A percentile compares a stretch with the other conserved stretches of the same genome.
Conservation (phyloP, 2,329 filamentous ascomycete species). For the Pseudopyricularia javanii region DNA sequence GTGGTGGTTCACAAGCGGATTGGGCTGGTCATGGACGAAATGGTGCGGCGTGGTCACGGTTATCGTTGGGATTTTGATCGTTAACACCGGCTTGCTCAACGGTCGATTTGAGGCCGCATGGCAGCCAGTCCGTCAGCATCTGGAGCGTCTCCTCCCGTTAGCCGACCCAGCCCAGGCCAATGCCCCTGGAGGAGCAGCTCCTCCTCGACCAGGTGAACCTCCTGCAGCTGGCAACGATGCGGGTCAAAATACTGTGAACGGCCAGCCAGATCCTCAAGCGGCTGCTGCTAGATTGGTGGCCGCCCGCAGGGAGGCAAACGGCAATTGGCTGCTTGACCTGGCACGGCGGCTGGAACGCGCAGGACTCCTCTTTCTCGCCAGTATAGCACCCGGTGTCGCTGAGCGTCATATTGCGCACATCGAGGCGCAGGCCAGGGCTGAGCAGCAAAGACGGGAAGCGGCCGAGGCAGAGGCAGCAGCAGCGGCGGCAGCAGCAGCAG, state of each 20-base stretch:
- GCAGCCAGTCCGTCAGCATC: slow-evolving; percentile 42
- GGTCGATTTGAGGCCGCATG: slow-evolving; percentile 40
- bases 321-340: slow-evolving; percentile 35
- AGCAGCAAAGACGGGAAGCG: slow-evolving; percentile 29
- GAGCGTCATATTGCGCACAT: slow-evolving; percentile 51
- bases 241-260: neutral
- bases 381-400: slow-evolving; percentile 52
- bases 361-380: slow-evolving; percentile 50
- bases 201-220: neutral
- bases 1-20: slow-evolving; percentile 48
- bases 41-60: slow-evolving; percentile 43
- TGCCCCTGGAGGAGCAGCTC: neutral
- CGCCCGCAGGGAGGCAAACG: slow-evolving; percentile 29
- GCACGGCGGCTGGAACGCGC: slow-evolving; percentile 45
- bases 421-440: slow-evolving; percentile 36
- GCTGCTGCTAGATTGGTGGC: slow-evolving; percentile 42
- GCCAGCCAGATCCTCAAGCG: slow-evolving; percentile 31
- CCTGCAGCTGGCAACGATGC: slow-evolving; percentile 3
- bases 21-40: slow-evolving; percentile 44
- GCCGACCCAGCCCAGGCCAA: slow-evolving; percentile 14
- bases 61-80: slow-evolving; percentile 42
- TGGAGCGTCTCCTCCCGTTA: slow-evolving; percentile 46
- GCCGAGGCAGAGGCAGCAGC: slow-evolving; percentile 21
- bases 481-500: slow-evolving; percentile 18
- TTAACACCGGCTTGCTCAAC: slow-evolving; percentile 47